phyloP scores from a whole-genome alignment of 129 eudicot species.

The Flaveria brownii region DNA sequence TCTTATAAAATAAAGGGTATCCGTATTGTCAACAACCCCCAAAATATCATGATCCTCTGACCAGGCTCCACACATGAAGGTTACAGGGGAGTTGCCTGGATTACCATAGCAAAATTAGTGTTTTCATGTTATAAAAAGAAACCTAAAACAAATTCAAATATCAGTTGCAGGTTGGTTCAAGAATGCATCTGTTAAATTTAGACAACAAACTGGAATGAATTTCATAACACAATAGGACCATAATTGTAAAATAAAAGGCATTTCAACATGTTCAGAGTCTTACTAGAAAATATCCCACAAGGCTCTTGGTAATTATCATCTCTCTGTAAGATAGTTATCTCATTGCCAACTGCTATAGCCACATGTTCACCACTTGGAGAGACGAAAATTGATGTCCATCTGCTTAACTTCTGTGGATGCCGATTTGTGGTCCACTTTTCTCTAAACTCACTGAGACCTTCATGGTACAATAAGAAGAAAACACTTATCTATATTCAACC shows the following conservation, averaged over 20 bases:
- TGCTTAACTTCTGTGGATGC: conserved; percentile 58
- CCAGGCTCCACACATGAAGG: conserved; percentile 74
- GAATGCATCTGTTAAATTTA: not conserved
- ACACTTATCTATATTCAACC: not conserved
- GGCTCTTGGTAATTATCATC: conserved; percentile 79
- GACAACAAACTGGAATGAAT: not conserved
- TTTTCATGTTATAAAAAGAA: not conserved
- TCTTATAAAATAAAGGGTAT: conserved; percentile 70
- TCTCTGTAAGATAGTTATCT: conserved; percentile 71
- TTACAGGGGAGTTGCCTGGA: conserved; percentile 52
- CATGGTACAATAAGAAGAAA: conserved; percentile 29
- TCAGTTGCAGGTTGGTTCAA: conserved; percentile 2
- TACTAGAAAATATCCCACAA: conserved; percentile 69
- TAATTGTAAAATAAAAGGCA: conserved; percentile 14
- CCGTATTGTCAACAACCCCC: conserved; percentile 70
- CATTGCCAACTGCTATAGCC: conserved; percentile 75
- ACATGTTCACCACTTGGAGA: conserved; percentile 83
- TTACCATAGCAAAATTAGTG: conserved; percentile 28
- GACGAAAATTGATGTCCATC: conserved; percentile 62
- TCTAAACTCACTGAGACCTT: conserved; percentile 68
- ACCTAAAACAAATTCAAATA: conserved; percentile 14
- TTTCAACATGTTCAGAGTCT: conserved; percentile 33
- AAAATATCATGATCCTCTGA: conserved; percentile 88
- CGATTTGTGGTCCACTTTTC: conserved; percentile 66
- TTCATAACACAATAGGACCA: not conserved